Conservation (phyloP, 2,329 filamentous ascomycete species). For the Fusarium longipes region DNA sequence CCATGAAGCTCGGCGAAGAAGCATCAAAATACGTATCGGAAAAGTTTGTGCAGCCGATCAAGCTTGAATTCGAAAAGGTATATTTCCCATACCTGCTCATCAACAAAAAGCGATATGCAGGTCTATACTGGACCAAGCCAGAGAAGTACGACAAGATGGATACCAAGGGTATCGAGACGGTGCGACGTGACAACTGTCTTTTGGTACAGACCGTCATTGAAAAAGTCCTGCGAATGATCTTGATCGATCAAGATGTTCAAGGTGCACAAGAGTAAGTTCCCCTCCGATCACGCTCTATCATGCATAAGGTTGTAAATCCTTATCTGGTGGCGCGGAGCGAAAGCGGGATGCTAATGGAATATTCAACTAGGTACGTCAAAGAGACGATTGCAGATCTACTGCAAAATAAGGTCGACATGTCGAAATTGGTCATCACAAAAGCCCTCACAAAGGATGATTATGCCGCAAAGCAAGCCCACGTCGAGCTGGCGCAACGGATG, state of each 20-base stretch:
- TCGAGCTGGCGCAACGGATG: slow-evolving; percentile 96
- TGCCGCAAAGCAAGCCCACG: slow-evolving; percentile 91
- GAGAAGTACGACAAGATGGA: slow-evolving; percentile 99
- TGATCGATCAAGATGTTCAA: slow-evolving; percentile 91
- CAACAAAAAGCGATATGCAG: slow-evolving; percentile 99
- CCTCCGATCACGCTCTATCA: slow-evolving; percentile 8
- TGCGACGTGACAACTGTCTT: slow-evolving; percentile 94
- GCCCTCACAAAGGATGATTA: slow-evolving; percentile 93
- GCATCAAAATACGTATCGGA: slow-evolving; percentile 87
- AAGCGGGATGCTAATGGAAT: slow-evolving; percentile 52
- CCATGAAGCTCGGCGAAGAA: slow-evolving; percentile 96
- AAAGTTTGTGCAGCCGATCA: slow-evolving; percentile 97
- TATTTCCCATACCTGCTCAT: slow-evolving; percentile 98
- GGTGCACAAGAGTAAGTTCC: slow-evolving; percentile 88
- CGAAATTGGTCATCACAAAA: slow-evolving; percentile 98
- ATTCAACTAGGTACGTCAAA: slow-evolving; percentile 82
- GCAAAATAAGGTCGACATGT: slow-evolving; percentile 99
- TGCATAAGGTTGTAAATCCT: slow-evolving; percentile 19
- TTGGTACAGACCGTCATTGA: slow-evolving; percentile 98
- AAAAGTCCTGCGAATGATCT: slow-evolving; percentile 92
- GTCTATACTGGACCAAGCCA: slow-evolving; percentile 95
- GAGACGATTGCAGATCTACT: slow-evolving; percentile 93
- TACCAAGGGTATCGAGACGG: slow-evolving; percentile 98
- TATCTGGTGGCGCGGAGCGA: slow-evolving; percentile 9
- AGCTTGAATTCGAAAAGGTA: slow-evolving; percentile 98